These are phyloP conservation scores for Eucalyptus leucophloia DNA, from an alignment of 345 rosid genomes.

Conservation along the genomic window DNA sequence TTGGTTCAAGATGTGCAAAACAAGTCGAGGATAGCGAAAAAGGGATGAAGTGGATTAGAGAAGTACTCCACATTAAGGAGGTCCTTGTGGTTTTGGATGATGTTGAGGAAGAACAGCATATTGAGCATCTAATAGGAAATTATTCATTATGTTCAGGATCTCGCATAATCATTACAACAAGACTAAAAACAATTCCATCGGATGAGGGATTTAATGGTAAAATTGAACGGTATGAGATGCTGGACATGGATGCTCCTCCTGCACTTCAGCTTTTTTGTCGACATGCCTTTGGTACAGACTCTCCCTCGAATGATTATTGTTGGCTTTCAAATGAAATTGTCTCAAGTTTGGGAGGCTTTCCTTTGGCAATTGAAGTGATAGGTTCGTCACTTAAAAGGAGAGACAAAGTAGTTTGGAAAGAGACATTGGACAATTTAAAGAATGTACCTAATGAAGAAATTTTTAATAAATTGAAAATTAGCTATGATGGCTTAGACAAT, in stretches of 20 bases:
- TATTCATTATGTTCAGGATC: neutral
- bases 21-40: neutral
- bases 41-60: neutral
- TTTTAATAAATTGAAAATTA: too few species aligned
- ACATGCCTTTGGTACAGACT: too few species aligned
- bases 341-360: too few species aligned
- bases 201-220: rapidly evolving
- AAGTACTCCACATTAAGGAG: rapidly evolving
- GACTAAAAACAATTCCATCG: rapidly evolving
- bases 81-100: neutral
- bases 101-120: neutral
- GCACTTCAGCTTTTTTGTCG: too few species aligned
- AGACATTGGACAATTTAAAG: rapidly evolving
- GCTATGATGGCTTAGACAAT: too few species aligned
- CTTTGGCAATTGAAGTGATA: too few species aligned
- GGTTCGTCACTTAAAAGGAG: too few species aligned
- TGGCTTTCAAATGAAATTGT: neutral
- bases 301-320: constrained; percentile 18
- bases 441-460: too few species aligned
- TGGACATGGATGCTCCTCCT: rapidly evolving
- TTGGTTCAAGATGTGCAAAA: rapidly evolving
- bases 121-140: neutral
- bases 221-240: neutral
- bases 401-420: too few species aligned
- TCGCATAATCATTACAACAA: neutral